Conservation (phyloP, 352 stramenopile genomes). For the Globisporangium canariense region DNA sequence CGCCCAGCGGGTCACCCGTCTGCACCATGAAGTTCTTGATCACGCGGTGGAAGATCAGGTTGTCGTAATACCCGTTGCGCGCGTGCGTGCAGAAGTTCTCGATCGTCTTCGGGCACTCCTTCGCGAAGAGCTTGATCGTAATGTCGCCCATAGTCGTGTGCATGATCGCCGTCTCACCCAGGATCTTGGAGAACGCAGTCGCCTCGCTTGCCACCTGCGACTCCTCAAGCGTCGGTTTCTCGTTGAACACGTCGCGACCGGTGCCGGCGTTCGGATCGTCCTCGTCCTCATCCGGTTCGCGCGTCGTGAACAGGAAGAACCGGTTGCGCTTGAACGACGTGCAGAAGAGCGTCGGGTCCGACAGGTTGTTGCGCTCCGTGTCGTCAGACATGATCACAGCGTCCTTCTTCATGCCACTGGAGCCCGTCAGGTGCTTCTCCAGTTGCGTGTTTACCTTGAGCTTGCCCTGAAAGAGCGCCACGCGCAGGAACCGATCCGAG, state of each 20-base stretch:
- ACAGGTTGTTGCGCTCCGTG: constrained; percentile 30
- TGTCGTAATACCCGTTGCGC: constrained; percentile 98
- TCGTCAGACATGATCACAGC: constrained; percentile 66
- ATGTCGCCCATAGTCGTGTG: constrained; percentile 99
- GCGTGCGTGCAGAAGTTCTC: constrained; percentile 98
- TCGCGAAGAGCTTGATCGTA: constrained; percentile 94
- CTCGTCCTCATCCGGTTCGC: constrained; percentile 88
- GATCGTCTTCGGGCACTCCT: constrained; percentile 93
- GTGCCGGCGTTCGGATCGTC: constrained; percentile 29
- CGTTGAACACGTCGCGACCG: constrained; percentile 97
- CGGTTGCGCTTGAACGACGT: constrained; percentile 90
- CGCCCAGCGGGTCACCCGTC: constrained; percentile 93
- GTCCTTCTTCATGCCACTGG: constrained; percentile 50
- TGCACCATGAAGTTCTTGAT: constrained; percentile 99
- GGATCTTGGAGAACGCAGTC: constrained; percentile 40
- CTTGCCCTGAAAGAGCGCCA: constrained; percentile 94
- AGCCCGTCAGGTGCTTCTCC: constrained; percentile 66
- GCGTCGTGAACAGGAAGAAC: constrained; percentile 97
- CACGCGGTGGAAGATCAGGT: constrained; percentile 98
- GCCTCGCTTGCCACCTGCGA: constrained; percentile 81
- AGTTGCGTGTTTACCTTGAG: constrained; percentile 97
- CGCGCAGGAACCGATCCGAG: constrained; percentile 92
- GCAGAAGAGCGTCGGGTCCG: constrained; percentile 86
- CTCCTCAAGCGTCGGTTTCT: constrained; percentile 96
- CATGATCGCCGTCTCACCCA: constrained; percentile 86